Evolutionary conservation across 2,329 filamentous ascomycete genomes (phyloP), one percentile per base, ranked within the genome.

Genomic region (Camillea tinctor): DNA sequence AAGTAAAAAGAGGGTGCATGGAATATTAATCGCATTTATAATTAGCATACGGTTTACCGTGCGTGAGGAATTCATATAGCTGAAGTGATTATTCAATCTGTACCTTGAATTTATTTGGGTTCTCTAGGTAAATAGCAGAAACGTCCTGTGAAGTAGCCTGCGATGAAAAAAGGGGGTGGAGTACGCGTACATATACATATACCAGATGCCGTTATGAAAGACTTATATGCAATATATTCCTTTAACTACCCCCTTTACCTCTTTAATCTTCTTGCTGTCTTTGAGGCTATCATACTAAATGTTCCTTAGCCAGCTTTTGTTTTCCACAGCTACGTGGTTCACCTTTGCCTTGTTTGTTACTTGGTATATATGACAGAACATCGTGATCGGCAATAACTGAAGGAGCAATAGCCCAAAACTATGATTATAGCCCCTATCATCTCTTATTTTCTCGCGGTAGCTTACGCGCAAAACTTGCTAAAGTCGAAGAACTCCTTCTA

Each of bases 251-350:
- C 61, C 57, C 64, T 63, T 60, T 56, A 55, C 59, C 56, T 55
- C 60, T 62, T 61, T 60, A 57, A 57, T 44, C 57, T 53, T 57
- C 56, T 50, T n/a, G 48, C 52, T 19, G 60, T 61, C 65, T 68
- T 68, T 67, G 65, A 67, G 49, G 60, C 26, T 49, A 65, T 68
- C 64, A 48, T 60, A 57, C 59, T 60, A 55, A 52, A 54, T 50
- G 13, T 49, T 60, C 59, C 54, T 59, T 55, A 36, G 48, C 11
- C 55, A 44, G 3, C 40, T 59, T 55, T 60, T n/a, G n/a, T 58
- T 63, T 58, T 58, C 60, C 62, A 53, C 48, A 56, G 62, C 64
- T 57, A 23, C 56, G 58, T 58, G 63, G n/a, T n/a, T 65, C 58
- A 61, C 56, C 56, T 56, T 56, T 60, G 19, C 50, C 48, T n/a